Percentiles rank a stretch among this genome's conserved stretches.
phyloP scores from a whole-genome alignment of 2,329 filamentous ascomycete genomes.

The Colletotrichum aenigma region DNA sequence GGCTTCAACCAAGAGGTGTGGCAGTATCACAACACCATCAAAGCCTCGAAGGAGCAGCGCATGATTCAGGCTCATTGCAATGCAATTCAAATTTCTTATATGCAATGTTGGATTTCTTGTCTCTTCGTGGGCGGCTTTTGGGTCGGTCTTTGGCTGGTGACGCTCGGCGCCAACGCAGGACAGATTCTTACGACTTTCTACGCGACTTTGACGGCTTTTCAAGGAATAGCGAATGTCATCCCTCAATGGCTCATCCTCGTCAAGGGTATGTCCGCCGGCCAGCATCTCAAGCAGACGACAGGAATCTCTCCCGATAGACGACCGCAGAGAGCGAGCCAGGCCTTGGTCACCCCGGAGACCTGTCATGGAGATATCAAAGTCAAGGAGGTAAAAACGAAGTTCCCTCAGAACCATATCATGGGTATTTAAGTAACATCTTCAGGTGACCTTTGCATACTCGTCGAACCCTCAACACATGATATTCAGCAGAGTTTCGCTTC shows the following conservation, averaged over 20 bases:
- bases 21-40: slow-evolving; percentile 65
- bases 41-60: slow-evolving; percentile 66
- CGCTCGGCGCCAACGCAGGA: slow-evolving; percentile 63
- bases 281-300: slow-evolving; percentile 49
- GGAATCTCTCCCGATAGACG: slow-evolving; percentile 25
- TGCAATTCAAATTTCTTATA: slow-evolving; percentile 73
- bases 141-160: slow-evolving; percentile 77
- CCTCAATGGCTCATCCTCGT: slow-evolving; percentile 79
- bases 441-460: slow-evolving; percentile 85
- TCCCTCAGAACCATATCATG: not conserved
- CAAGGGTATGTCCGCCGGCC: slow-evolving; percentile 78
- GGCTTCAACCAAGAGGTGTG: slow-evolving; percentile 72
- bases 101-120: slow-evolving; percentile 74
- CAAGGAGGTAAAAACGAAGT: slow-evolving; percentile 57
- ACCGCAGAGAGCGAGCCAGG: slow-evolving; percentile 23
- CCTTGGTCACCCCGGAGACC: slow-evolving; percentile 13
- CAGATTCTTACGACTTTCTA: slow-evolving; percentile 86
- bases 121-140: slow-evolving; percentile 92
- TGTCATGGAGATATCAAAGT: slow-evolving; percentile 75
- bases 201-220: slow-evolving; percentile 76
- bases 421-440: not conserved
- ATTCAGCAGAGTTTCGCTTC: slow-evolving; percentile 66
- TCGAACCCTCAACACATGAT: slow-evolving; percentile 65
- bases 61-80: slow-evolving; percentile 70
- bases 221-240: slow-evolving; percentile 74